Evolutionary conservation across 306 rosid species (phyloP), one percentile per base, ranked within the genome.

Genomic region (Cicer pinnatifidum): DNA sequence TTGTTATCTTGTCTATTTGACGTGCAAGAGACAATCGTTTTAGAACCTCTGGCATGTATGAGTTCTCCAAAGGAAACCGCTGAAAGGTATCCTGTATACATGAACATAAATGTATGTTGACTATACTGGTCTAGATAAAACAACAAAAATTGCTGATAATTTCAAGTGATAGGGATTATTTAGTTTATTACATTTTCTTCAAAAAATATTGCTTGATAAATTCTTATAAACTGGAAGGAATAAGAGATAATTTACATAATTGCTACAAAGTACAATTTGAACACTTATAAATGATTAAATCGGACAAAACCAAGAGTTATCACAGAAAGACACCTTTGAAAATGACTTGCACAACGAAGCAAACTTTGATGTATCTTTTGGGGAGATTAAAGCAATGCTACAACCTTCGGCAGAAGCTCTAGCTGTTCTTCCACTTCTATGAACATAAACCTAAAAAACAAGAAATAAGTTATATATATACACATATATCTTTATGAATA

Each of bases 361-460:
- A 76, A 94, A 89, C 85, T 94, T 94, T 38, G 95, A 68, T 1
- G 92, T 91, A 82, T 94, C 99, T 70, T 76, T 91, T 13, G 96
- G 70, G 67, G 99, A 77, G 79, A 94, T 86, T 73, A 94, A 82
- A 52, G 99, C 92, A 81, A 91, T 94, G 76, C 95, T 91, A 84
- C 99, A 94, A 47, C 99, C 99, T 83, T 94, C 99, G 19, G 96
- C 91, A 77, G 91, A 86, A 72, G 96, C 99, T 85, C 97, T 91
- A 13, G 97, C 99, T 60, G 97, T 94, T 86, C 99, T 88, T 71
- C 99, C 99, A 89, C 99, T 88, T 87, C 99, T 89, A 84, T 91
- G 99, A 79, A 94, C 89, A 84, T 94, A 94, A 75, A 89, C 97
- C 99, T 94, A 76, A 63, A 23, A 23, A 77, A 7, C 16, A 82